These are phyloP conservation scores for Pichia heedii DNA, from an alignment of 805 yeast genomes.

Conservation along the genomic window DNA sequence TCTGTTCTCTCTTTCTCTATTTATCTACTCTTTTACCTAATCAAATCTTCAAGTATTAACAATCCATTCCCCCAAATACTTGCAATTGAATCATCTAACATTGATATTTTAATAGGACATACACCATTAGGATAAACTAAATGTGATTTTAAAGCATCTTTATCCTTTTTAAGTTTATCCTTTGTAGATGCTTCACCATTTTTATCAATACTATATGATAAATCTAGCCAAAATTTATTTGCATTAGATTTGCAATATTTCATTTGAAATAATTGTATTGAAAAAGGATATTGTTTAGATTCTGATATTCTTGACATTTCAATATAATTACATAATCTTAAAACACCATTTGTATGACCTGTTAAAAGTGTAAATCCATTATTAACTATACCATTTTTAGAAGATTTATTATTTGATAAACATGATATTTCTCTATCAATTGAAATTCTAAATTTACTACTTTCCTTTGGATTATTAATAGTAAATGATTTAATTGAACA, in stretches of 20 bases:
- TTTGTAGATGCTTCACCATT: slow-evolving; percentile 6
- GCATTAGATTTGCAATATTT: slow-evolving; percentile 10
- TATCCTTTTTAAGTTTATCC: background rate
- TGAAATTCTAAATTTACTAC: slow-evolving; percentile 6
- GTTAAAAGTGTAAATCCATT: slow-evolving; percentile 6
- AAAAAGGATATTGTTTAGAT: slow-evolving; percentile 9
- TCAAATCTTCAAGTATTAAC: slow-evolving; percentile 22
- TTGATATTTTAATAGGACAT: slow-evolving; percentile 6
- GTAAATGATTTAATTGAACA: slow-evolving; percentile 1
- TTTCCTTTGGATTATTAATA: slow-evolving; percentile 2
- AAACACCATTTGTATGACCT: slow-evolving; percentile 16
- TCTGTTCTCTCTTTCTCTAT: too few species aligned
- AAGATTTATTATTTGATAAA: background rate
- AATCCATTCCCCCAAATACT: slow-evolving; percentile 24
- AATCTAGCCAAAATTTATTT: slow-evolving; percentile 17
- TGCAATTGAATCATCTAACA: slow-evolving; percentile 13
- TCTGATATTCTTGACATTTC: slow-evolving; percentile 6
- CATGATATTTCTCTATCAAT: slow-evolving; percentile 10
- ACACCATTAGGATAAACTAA: slow-evolving; percentile 12
- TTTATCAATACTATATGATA: slow-evolving; percentile 11
- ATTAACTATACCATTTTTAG: background rate
- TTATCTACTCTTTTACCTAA: background rate
- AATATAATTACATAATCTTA: slow-evolving; percentile 12
- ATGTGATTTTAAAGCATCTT: background rate
- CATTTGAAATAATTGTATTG: slow-evolving; percentile 18